Base-by-base conservation (phyloP, 495 filamentous ascomycete genomes). In the Trichoderma erinaceum region DNA sequence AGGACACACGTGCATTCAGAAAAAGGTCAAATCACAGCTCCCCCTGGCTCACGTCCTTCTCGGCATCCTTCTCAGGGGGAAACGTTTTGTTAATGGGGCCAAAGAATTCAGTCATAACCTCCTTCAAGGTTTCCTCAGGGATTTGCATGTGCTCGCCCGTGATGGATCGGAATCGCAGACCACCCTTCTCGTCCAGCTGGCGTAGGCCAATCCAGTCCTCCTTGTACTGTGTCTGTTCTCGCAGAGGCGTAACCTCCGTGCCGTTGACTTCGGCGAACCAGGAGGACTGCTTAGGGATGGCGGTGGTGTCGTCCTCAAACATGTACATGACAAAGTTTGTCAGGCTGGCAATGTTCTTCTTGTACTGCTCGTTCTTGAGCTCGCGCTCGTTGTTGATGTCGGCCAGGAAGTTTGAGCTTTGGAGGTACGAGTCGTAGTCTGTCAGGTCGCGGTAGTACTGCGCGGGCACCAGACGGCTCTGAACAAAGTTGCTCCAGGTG, bases 181-280 rank as follows among this genome's bases (percentile, higher is more conserved):
- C 89, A 2, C 87, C 91, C 79, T 90, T 87, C 77, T 90, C 81
- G 79, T 96, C 96, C 73, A 99, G 78, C 72, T 78, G 79, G 78
- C 85, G 90, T 79, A 99, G 78, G 1, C 95, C 95, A 25, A 99
- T 71, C 95, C 95, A 99, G 80, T 99, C 95, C 80, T 97, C 91
- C 73, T 84, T 85, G 75, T 97, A 98, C 38, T 97, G 76, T 67
- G 75, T 78, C 68, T 91, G 80, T n/a, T 96, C 84, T 67, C 86
- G 79, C 77, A 99, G 77, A 52, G 81, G 80, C 41, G 84, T 92
- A 29, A 89, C 82, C 70, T 86, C 83, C 16, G 86, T 90, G 44
- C 78, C 80, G 78, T 96, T 92, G 23, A 94, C 88, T 73, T 97
- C 93, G 13, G 87, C 88, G 79, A 98, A 99, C 88, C 92, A 97